phyloP scores from a whole-genome alignment of 2,329 filamentous ascomycete genomes.

The Sordariomycetes sp. region DNA sequence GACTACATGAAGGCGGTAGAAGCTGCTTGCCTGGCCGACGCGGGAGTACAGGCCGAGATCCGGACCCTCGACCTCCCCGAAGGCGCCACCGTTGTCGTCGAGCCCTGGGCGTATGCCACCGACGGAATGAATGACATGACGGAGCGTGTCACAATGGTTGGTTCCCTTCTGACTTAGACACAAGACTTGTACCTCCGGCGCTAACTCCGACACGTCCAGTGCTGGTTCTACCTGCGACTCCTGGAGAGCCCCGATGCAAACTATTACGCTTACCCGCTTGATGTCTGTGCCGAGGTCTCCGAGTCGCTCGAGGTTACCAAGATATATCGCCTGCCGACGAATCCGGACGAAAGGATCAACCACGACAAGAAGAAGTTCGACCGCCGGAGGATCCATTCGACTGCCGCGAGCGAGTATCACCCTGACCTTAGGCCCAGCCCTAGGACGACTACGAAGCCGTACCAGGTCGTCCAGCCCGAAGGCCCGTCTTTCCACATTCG shows the following conservation, averaged over 20 bases:
- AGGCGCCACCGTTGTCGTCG: constrained; percentile 29
- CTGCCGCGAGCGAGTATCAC: constrained; percentile 26
- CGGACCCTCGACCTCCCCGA: constrained; percentile 25
- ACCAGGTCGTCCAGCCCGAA: constrained; percentile 21
- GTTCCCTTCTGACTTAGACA: background rate
- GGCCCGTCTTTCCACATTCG: constrained; percentile 28
- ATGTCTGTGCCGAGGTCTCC: constrained; percentile 36
- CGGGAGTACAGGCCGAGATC: constrained; percentile 27
- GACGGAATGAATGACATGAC: constrained; percentile 38
- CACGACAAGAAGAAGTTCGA: constrained; percentile 21
- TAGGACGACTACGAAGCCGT: constrained; percentile 19
- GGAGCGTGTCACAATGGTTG: constrained; percentile 32
- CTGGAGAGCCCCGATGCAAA: constrained; percentile 32
- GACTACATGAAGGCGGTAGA: constrained; percentile 34
- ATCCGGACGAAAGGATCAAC: constrained; percentile 23
- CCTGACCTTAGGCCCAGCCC: constrained; percentile 13
- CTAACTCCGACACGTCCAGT: constrained; percentile 10
- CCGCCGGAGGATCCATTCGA: constrained; percentile 22
- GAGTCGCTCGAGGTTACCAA: constrained; percentile 33
- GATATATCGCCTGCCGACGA: constrained; percentile 31
- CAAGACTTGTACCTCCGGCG: background rate
- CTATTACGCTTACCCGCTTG: constrained; percentile 43
- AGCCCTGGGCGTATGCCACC: constrained; percentile 41
- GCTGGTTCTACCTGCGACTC: constrained; percentile 22
- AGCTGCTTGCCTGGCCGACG: constrained; percentile 27